Evolutionary conservation across 495 filamentous ascomycete genomes (phyloP).

Genomic region (Hyphodiscus hymeniophilus): DNA sequence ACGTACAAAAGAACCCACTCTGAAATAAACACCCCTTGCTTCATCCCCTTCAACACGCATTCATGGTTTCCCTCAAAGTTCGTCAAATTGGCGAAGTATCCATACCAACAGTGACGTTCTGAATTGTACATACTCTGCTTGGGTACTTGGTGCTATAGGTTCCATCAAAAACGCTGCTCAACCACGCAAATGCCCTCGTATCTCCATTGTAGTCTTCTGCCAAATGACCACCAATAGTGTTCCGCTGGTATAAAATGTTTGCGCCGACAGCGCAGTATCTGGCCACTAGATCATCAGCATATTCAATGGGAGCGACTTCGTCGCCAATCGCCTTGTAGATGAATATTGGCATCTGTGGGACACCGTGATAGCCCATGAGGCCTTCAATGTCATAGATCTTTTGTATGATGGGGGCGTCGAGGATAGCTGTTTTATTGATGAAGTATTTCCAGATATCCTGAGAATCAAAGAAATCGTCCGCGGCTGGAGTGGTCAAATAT

Average conservation of each 20-base stretch:
- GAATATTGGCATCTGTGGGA: constrained; percentile 38
- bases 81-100: not conserved
- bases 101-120: constrained; percentile 17
- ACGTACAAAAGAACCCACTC: too few relatives aligned
- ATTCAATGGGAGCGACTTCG: constrained; percentile 31
- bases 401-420: constrained; percentile 20
- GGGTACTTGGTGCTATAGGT: constrained; percentile 1
- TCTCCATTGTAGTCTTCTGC: constrained; percentile 20
- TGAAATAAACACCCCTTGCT: too few relatives aligned
- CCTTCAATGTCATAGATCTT: constrained; percentile 25
- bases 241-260: constrained; percentile 34
- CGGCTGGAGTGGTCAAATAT: constrained; percentile 21
- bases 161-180: constrained; percentile 20
- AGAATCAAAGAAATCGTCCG: constrained; percentile 22
- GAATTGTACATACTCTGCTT: constrained; percentile 9
- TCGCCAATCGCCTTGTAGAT: constrained; percentile 43
- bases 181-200: constrained; percentile 19
- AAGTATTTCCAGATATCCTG: constrained; percentile 36
- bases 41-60: too few relatives aligned
- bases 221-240: constrained; percentile 24
- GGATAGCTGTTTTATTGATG: constrained; percentile 25
- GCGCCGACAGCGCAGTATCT: constrained; percentile 30
- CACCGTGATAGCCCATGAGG: constrained; percentile 33
- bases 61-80: too few relatives aligned
- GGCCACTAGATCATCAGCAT: constrained; percentile 35